Base-by-base conservation (phyloP, 345 rosid genomes). In the Gossypium stocksii region DNA sequence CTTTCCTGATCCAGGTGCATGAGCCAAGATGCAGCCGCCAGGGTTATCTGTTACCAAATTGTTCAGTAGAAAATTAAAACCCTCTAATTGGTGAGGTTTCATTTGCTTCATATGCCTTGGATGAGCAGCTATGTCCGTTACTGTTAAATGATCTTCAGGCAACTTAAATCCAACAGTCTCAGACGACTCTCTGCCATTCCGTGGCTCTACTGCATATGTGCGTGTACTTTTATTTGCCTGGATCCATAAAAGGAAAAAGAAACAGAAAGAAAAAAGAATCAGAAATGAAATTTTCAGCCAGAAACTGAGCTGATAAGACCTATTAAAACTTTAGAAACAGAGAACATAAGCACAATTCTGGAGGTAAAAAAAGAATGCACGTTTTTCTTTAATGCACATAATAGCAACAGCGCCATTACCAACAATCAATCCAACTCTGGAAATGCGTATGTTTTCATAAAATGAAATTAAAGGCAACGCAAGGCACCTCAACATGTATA, bases 1-100 rank as follows among this genome's bases (percentile, higher is more conserved):
- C 81, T 94, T 93, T 41, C 98, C 99, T 11, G 99, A 94, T 49
- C 99, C 99, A 11, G 98, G 99, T 12, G 98, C 96, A 85, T 94
- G 97, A 53, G 99, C 99, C 83, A 94, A 64, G 74, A 94, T 91
- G 81, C 98, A 93, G 48, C 98, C 99, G 34, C 96, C 91, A 7
- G 99, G 98, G 51, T 86, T 81, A 53, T 94, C 93, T 2, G 84
- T 57, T 53, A 84, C 90, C 66, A 94, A 80, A 71, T 94, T 94
- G 74, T 85, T 87, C 63, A 91, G 79, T 17, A 94, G 87, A 79
- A 94, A 93, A 23, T 80, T 86, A 72, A 94, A 94, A 19, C 98
- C 98, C 76, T 94, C 94, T 29, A 85, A 62, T 66, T 94, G 98
- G 82, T 94, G 98, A 76, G 97, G 91, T 78, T 88, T 91, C 98